Percentiles rank a stretch among this genome's conserved stretches.
Conservation (phyloP, 495 filamentous ascomycete genomes). For the Xylaria cubensis region DNA sequence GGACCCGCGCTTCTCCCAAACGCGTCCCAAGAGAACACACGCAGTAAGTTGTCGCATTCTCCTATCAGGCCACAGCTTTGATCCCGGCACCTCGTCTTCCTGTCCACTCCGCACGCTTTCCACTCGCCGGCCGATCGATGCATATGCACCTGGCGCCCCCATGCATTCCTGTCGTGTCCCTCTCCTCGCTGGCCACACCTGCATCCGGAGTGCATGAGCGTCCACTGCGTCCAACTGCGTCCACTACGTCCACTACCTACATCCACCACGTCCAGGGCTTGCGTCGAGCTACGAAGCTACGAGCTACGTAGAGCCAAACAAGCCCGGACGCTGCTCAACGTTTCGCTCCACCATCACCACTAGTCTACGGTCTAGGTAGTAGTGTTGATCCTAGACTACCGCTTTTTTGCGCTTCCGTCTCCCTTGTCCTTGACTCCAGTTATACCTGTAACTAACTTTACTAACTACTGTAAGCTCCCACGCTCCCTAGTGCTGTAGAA, state of each 20-base stretch:
- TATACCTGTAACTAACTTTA: neutral
- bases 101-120: constrained; percentile 28
- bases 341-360: constrained; percentile 28
- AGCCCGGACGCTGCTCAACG: constrained; percentile 22
- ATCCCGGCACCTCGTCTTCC: constrained; percentile 23
- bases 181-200: constrained; percentile 43
- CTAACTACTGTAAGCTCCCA: neutral
- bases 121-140: constrained; percentile 42
- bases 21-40: constrained; percentile 33
- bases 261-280: no score
- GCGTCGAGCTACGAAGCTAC: constrained; percentile 13
- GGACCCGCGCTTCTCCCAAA: constrained; percentile 35
- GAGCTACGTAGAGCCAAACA: constrained; percentile 28
- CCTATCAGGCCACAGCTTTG: constrained; percentile 21
- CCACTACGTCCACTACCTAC: no score
- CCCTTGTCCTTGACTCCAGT: constrained; percentile 28
- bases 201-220: constrained; percentile 44
- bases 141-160: constrained; percentile 39
- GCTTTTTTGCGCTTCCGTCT: constrained; percentile 30
- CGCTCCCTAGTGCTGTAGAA: neutral
- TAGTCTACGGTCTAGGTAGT: neutral
- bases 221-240: constrained; percentile 16
- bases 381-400: constrained; percentile 24
- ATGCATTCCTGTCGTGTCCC: constrained; percentile 43
- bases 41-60: constrained; percentile 25